These are phyloP conservation scores for Leishmania aethiopica DNA, from an alignment of 208 protist species.

Conservation along the genomic window DNA sequence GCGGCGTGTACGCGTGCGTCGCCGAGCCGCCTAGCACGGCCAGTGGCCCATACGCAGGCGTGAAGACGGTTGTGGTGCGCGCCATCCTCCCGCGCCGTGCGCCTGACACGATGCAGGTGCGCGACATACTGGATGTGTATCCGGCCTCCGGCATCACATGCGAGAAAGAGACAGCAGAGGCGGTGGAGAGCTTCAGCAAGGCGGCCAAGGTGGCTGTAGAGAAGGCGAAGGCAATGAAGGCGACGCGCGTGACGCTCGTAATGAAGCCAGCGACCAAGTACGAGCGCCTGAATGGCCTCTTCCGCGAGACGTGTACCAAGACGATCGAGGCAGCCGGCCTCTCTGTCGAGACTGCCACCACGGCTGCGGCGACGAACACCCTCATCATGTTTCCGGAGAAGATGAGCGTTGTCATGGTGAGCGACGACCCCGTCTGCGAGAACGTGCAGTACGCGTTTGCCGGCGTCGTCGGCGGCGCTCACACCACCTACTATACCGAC, in stretches of 20 bases:
- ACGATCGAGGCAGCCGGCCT: constrained; percentile 66
- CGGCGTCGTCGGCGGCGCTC: constrained; percentile 65
- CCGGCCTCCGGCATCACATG: constrained; percentile 65
- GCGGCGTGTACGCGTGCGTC: constrained; percentile 66
- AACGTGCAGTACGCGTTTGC: constrained; percentile 76
- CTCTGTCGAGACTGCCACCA: constrained; percentile 52
- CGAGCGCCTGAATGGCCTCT: constrained; percentile 69
- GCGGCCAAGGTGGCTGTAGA: constrained; percentile 66
- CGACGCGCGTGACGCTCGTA: constrained; percentile 70
- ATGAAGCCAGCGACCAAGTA: constrained; percentile 80
- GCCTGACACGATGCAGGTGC: constrained; percentile 61
- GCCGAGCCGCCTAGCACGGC: constrained; percentile 33
- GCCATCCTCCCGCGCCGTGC: constrained; percentile 65
- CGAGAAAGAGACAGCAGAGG: constrained; percentile 49
- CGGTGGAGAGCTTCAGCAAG: constrained; percentile 55
- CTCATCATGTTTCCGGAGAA: constrained; percentile 79
- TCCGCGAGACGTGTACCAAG: constrained; percentile 50
- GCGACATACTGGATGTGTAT: constrained; percentile 80
- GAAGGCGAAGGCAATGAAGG: constrained; percentile 62
- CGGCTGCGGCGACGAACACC: constrained; percentile 62
- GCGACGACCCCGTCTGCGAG: constrained; percentile 71
- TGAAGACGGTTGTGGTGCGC: constrained; percentile 69
- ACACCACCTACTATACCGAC: constrained; percentile 65
- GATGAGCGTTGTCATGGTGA: constrained; percentile 65
- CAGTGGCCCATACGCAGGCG: constrained; percentile 52